Evolutionary conservation across 139 green algal genomes (phyloP).

Genomic region (Mychonastes homosphaera): DNA sequence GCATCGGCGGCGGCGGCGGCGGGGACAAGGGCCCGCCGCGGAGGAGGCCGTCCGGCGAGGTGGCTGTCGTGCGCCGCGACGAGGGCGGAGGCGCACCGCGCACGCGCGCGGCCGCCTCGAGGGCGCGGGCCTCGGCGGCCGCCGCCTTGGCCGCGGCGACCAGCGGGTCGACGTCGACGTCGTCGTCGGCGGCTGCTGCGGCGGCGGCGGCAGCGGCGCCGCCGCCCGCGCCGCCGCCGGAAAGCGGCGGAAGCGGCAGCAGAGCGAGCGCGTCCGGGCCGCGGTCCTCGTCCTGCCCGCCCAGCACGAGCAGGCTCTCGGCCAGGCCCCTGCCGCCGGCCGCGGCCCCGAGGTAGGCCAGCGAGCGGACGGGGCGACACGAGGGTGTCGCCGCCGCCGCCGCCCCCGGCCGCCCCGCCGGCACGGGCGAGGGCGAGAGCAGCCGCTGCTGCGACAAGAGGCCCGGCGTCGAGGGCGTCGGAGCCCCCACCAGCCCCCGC

Average conservation of each 20-base stretch:
- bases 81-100: neutral
- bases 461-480: neutral
- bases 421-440: conserved; percentile 1
- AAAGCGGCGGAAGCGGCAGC: conserved; percentile 36
- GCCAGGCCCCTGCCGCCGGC: conserved; percentile 13
- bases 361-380: neutral
- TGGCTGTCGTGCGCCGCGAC: neutral
- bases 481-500: neutral
- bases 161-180: too few species aligned
- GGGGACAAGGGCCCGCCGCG: too few species aligned
- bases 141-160: too few species aligned
- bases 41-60: too few species aligned
- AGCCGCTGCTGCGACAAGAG: conserved; percentile 1
- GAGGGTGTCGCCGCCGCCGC: neutral
- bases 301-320: conserved; percentile 52
- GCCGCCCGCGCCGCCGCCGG: too few species aligned
- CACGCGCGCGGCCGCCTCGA: neutral
- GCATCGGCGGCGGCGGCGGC: neutral
- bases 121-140: too few species aligned
- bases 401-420: neutral
- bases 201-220: too few species aligned
- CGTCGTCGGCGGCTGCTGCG: too few species aligned
- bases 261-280: conserved; percentile 53
- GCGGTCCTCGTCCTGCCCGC: conserved; percentile 42
- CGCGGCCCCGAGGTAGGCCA: conserved; percentile 1